These are phyloP conservation scores for Arctium lappa DNA, from an alignment of 129 eudicot genomes.

Conservation along the genomic window DNA sequence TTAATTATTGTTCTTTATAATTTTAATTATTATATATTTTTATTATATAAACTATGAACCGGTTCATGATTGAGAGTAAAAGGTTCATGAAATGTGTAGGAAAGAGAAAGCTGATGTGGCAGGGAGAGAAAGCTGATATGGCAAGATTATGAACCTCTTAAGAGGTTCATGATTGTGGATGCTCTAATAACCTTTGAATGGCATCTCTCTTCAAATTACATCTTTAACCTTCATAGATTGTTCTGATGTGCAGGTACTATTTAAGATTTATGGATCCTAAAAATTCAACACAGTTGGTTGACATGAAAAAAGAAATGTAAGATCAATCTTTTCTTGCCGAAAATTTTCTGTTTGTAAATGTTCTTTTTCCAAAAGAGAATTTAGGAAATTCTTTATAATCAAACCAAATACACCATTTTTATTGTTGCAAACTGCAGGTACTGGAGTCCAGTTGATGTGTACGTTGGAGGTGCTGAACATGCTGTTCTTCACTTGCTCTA, in stretches of 20 bases:
- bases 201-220: conserved; percentile 3
- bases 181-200: background rate
- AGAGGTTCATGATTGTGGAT: too few relatives aligned
- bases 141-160: too few relatives aligned
- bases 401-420: background rate
- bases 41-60: too few relatives aligned
- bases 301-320: conserved; percentile 81
- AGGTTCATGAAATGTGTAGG: too few relatives aligned
- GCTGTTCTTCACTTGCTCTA: conserved; percentile 99
- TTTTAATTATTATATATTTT: too few relatives aligned
- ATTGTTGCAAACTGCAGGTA: conserved; percentile 44
- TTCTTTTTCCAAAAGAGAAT: background rate
- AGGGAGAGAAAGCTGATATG: too few relatives aligned
- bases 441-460: conserved; percentile 96
- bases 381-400: background rate
- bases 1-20: too few relatives aligned
- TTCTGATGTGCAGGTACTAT: conserved; percentile 70
- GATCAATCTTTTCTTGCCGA: conserved; percentile 14
- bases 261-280: conserved; percentile 97
- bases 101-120: too few relatives aligned
- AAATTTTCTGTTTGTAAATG: background rate
- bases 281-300: conserved; percentile 73
- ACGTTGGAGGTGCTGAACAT: conserved; percentile 99
- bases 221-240: conserved; percentile 11
- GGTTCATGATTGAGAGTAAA: too few relatives aligned